Conservation (phyloP, 106 monocot species). For the Dendrobium huoshanense region DNA sequence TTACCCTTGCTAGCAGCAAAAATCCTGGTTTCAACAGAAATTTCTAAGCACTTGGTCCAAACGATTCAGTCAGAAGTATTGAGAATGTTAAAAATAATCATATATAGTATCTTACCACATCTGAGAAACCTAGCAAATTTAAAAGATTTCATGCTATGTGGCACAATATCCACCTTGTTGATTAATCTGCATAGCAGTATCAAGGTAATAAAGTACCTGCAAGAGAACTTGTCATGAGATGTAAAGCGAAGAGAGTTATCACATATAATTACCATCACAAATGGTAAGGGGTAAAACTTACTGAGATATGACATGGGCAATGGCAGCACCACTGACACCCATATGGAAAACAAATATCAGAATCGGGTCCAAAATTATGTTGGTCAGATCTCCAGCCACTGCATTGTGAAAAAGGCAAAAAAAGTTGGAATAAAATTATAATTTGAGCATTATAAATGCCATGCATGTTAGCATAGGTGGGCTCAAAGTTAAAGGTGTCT, state of each 20-base stretch:
- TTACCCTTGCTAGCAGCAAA: constrained; percentile 67
- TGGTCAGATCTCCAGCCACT: constrained; percentile 72
- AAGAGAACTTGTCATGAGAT: not conserved
- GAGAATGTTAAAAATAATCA: not conserved
- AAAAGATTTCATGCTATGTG: constrained; percentile 56
- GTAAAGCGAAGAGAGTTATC: not conserved
- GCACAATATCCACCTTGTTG: constrained; percentile 45
- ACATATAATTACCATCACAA: not conserved
- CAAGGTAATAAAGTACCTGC: constrained; percentile 65
- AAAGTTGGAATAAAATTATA: not conserved
- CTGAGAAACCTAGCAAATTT: constrained; percentile 51
- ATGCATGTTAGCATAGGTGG: not conserved
- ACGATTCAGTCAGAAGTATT: not conserved
- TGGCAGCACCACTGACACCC: constrained; percentile 76
- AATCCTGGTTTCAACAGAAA: constrained; percentile 33
- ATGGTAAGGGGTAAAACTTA: constrained; percentile 21
- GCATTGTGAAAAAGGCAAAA: constrained; percentile 8
- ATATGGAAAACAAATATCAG: constrained; percentile 57
- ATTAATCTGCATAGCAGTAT: constrained; percentile 60
- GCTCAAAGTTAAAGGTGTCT: not conserved
- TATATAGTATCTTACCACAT: constrained; percentile 23
- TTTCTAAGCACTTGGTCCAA: not conserved
- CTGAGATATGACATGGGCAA: constrained; percentile 92
- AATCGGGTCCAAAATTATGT: constrained; percentile 79
- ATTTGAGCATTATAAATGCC: not conserved